Conservation (phyloP, 495 filamentous ascomycete genomes). For the Xylaria scruposa region DNA sequence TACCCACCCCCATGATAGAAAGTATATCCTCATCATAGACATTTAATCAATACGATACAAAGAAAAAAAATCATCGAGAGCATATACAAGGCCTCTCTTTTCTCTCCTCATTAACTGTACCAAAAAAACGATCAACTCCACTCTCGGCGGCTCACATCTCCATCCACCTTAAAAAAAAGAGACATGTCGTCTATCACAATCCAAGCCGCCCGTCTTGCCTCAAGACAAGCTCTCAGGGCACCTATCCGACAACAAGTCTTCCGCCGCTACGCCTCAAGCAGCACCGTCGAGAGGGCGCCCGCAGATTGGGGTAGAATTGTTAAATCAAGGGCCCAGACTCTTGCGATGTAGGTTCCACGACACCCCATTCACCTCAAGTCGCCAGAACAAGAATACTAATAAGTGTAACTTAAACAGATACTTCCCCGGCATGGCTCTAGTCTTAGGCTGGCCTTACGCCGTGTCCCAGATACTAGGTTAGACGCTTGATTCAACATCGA, state of each 20-base stretch:
- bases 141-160: slow-evolving; percentile 10
- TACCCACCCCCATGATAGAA: not conserved
- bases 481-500: not conserved
- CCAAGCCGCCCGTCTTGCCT: slow-evolving; percentile 20
- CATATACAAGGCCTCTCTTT: not conserved
- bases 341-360: not conserved
- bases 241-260: slow-evolving; percentile 23
- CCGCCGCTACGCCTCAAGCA: slow-evolving; percentile 29
- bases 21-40: not conserved
- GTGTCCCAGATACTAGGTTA: not conserved
- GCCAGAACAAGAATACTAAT: not conserved
- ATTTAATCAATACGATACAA: not conserved
- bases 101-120: slow-evolving; percentile 12
- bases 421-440: slow-evolving; percentile 33
- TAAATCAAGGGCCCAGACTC: slow-evolving; percentile 15
- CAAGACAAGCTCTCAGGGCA: slow-evolving; percentile 16
- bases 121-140: slow-evolving; percentile 7
- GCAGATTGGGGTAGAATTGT: slow-evolving; percentile 38
- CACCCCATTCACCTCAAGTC: not conserved
- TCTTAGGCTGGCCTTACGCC: slow-evolving; percentile 33
- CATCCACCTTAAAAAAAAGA: not conserved
- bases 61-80: not conserved
- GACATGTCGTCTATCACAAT: slow-evolving; percentile 15
- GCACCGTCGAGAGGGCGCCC: slow-evolving; percentile 14
- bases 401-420: slow-evolving; percentile 24